These are phyloP conservation scores for Pulveroboletus ravenelii DNA, from an alignment of 768 basidiomycete genomes.

Conservation along the genomic window DNA sequence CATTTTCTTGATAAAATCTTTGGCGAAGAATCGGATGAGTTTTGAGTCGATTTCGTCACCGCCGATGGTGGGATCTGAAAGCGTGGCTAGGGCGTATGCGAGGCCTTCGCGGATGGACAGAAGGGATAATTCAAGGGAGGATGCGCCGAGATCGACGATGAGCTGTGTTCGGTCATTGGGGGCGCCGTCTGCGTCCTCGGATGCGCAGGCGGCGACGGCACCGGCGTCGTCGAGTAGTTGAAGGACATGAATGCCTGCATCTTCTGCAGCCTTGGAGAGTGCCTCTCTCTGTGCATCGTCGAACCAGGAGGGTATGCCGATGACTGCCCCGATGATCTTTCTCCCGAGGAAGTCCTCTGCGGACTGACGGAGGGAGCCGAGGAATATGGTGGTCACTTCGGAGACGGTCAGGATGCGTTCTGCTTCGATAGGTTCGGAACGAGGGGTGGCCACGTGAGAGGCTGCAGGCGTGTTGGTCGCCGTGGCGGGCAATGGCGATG, in stretches of 20 bases:
- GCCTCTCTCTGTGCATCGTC: conserved; percentile 62
- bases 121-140: conserved; percentile 63
- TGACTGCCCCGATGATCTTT: conserved; percentile 73
- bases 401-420: conserved; percentile 75
- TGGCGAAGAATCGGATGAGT: conserved; percentile 86
- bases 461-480: conserved; percentile 57
- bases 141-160: conserved; percentile 76
- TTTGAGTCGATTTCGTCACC: conserved; percentile 75
- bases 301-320: conserved; percentile 79
- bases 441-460: conserved; percentile 65
- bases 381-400: conserved; percentile 82
- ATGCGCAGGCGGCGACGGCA: conserved; percentile 58
- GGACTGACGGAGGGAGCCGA: conserved; percentile 76
- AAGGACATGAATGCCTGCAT: conserved; percentile 78
- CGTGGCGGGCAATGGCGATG: conserved; percentile 58
- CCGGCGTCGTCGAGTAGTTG: conserved; percentile 87
- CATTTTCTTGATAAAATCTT: conserved; percentile 97
- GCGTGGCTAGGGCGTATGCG: conserved; percentile 55
- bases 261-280: conserved; percentile 65
- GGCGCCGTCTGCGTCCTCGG: conserved; percentile 39
- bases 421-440: conserved; percentile 61
- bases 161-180: conserved; percentile 69
- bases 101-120: conserved; percentile 76
- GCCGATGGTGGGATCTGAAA: conserved; percentile 43
- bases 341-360: conserved; percentile 90